Base-by-base conservation (phyloP, 352 stramenopile species). In the Pilasporangium apinafurcum region DNA sequence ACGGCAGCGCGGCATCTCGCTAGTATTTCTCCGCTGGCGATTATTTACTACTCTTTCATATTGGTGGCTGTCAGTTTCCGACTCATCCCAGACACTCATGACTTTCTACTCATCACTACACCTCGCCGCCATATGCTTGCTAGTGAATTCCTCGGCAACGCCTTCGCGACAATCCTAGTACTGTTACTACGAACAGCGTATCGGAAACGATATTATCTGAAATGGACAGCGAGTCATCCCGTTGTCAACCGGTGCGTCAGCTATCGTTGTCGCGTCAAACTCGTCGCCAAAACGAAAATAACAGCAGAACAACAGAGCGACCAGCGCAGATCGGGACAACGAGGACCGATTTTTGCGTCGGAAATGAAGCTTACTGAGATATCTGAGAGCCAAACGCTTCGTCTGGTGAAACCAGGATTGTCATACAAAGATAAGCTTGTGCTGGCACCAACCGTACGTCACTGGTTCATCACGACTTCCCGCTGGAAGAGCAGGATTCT, bases 191-290 rank as follows among this genome's bases (percentile, higher is more conserved):
- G 51, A 12, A 54, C 38, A 1, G 44, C 38, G 7, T 59, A 47
- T 18, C 44, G 38, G 16, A 59, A 59, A 39, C 37, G 37, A 13
- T 22, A 25, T 13, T 53, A 24, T 26, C 27, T 5, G 21, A 29
- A 28, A 36, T 33, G 13, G 13, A 29, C 9, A 14, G n/a, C 35
- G 5, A 31, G 25, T 22, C 38, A 46, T n/a, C 27, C 46, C 1
- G 27, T 34, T 2, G 16, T 51, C 26, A n/a, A 40, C 20, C 48
- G n/a, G 10, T 64, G 58, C 12, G 41, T 66, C 24, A 60, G 39
- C 36, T 61, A 52, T 16, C 54, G 54, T 0, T 65, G 53, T 12
- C 44, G 32, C 5, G 26, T 68, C 4, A 33, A 30, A 4, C 14
- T 67, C 14, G n/a, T n/a, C n/a, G n/a, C n/a, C n/a, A n/a, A n/a